A percentile compares a stretch with the other conserved stretches of the same genome.
Evolutionary conservation across 208 protist genomes (phyloP).

Genomic region (Angomonas desouzai): DNA sequence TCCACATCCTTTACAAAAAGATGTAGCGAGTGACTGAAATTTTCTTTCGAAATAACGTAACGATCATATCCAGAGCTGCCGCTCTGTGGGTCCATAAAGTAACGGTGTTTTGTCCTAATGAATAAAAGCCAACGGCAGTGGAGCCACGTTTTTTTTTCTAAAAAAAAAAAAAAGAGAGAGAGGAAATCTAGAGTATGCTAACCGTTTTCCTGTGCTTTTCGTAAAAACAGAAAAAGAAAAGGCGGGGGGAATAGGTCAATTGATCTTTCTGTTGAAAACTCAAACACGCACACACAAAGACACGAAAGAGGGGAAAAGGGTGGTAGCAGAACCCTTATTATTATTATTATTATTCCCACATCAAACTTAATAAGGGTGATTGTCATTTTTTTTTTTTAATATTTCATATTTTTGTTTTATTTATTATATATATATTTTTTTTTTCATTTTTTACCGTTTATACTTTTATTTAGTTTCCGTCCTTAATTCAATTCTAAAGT

Average conservation of each 20-base stretch:
- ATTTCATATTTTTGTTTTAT: slow-evolving; percentile 3
- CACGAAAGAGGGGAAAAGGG: background rate
- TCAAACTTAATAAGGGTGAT: no score
- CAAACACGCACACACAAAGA: no score
- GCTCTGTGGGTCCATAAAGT: no score
- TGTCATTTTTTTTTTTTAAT: slow-evolving; percentile 3
- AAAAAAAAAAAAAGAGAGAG: slow-evolving; percentile 15
- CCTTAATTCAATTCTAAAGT: background rate
- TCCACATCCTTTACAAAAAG: slow-evolving; percentile 1
- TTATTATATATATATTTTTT: slow-evolving; percentile 2
- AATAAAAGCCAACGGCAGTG: background rate
- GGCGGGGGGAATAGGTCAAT: background rate
- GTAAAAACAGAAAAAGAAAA: slow-evolving; percentile 8
- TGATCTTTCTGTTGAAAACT: no score
- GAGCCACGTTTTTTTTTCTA: background rate
- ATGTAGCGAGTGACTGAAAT: slow-evolving; percentile 5
- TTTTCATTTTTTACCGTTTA: slow-evolving; percentile 1
- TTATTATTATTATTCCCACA: no score
- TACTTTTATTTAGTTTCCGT: slow-evolving; percentile 5
- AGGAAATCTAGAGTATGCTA: no score
- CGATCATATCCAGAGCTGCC: no score
- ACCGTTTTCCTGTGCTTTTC: no score
- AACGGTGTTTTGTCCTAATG: no score
- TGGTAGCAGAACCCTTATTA: no score
- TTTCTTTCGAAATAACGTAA: background rate